Evolutionary conservation across 2,329 filamentous ascomycete genomes (phyloP).

Genomic region (Nemania sp.): DNA sequence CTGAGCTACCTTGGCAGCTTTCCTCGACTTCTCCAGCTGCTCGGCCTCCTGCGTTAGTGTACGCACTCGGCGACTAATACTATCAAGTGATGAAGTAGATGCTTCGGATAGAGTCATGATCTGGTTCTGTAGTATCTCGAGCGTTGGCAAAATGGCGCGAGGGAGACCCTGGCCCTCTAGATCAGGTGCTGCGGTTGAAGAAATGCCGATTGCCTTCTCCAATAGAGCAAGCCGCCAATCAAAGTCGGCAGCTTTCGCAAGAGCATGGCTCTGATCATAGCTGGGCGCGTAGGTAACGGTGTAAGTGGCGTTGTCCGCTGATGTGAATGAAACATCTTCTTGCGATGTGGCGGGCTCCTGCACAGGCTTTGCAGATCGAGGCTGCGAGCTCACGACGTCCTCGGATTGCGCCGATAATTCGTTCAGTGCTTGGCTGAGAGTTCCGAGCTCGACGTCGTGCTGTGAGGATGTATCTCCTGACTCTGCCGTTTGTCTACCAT

Average conservation of each 20-base stretch:
- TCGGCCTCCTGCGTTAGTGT: conserved; percentile 74
- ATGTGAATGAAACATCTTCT: conserved; percentile 23
- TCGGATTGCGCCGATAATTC: conserved; percentile 54
- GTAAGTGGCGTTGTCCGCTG: conserved; percentile 54
- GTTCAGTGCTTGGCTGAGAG: conserved; percentile 73
- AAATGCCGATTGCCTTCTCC: conserved; percentile 80
- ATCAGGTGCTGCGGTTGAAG: conserved; percentile 67
- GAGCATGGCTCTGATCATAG: conserved; percentile 69
- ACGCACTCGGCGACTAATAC: conserved; percentile 69
- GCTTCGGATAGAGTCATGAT: conserved; percentile 74
- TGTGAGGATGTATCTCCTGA: conserved; percentile 47
- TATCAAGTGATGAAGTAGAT: conserved; percentile 72
- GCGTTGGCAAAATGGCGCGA: conserved; percentile 76
- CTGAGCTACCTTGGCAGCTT: conserved; percentile 63
- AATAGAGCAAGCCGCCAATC: conserved; percentile 78
- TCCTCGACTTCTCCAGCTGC: conserved; percentile 66
- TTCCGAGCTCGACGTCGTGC: conserved; percentile 61
- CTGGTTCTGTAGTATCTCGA: conserved; percentile 80
- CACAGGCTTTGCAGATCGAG: conserved; percentile 32
- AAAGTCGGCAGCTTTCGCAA: conserved; percentile 84
- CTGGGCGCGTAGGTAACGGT: conserved; percentile 66
- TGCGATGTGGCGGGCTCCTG: conserved; percentile 31
- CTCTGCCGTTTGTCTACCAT: conserved; percentile 56
- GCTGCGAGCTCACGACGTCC: conserved; percentile 28
- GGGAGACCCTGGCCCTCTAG: conserved; percentile 59